Percentiles rank a stretch among this genome's conserved stretches.
Conservation (phyloP, 208 protist genomes). For the Crithidia fasciculata region DNA sequence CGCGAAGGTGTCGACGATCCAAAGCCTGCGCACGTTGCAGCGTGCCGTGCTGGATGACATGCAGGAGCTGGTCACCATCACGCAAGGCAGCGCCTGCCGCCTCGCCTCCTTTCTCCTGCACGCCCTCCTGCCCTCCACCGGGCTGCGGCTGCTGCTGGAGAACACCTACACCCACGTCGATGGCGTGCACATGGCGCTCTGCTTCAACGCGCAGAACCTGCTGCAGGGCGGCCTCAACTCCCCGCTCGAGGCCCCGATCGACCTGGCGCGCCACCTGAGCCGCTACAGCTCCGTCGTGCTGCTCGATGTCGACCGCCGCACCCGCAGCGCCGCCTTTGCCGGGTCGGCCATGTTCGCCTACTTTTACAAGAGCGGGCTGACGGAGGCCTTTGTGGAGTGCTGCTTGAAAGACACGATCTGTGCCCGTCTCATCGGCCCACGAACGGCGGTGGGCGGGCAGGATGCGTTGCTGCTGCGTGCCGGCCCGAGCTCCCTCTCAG, state of each 20-base stretch:
- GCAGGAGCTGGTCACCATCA: conserved; percentile 59
- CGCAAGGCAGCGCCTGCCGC: conserved; percentile 63
- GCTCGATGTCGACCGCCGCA: conserved; percentile 48
- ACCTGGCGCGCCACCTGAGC: conserved; percentile 54
- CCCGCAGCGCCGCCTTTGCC: conserved; percentile 29
- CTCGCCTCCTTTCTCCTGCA: conserved; percentile 76
- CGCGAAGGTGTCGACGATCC: conserved; percentile 44
- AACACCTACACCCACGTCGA: conserved; percentile 66
- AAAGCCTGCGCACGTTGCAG: conserved; percentile 69
- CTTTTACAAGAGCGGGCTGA: conserved; percentile 66
- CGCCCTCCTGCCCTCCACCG: conserved; percentile 71
- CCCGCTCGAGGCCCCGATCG: conserved; percentile 62
- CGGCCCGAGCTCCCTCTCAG: conserved; percentile 26
- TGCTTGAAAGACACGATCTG: conserved; percentile 68
- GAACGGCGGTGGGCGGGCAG: conserved; percentile 34
- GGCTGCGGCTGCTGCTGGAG: conserved; percentile 72
- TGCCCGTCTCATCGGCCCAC: conserved; percentile 63
- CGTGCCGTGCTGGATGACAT: conserved; percentile 72
- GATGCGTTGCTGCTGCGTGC: conserved; percentile 46
- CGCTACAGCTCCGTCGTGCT: conserved; percentile 72
- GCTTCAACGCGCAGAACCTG: conserved; percentile 63
- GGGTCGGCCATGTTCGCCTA: conserved; percentile 73
- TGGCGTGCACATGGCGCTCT: conserved; percentile 78
- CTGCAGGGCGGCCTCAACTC: conserved; percentile 40
- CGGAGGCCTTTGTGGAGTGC: conserved; percentile 68